These are phyloP conservation scores for Phytophthora ramorum DNA, from an alignment of 352 stramenopile species.

Conservation along the genomic window DNA sequence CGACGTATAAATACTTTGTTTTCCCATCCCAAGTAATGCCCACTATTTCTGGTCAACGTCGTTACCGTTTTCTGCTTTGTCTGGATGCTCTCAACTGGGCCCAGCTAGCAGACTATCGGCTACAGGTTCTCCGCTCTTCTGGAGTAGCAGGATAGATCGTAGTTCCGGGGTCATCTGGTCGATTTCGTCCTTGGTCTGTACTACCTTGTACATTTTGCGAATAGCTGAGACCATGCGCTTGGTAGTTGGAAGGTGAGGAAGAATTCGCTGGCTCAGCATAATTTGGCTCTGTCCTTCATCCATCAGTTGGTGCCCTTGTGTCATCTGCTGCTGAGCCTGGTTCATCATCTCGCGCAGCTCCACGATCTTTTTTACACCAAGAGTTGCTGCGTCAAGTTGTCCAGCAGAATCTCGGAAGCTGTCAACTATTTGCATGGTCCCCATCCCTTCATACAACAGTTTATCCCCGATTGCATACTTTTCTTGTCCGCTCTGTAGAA, in stretches of 20 bases:
- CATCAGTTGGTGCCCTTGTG: constrained; percentile 36
- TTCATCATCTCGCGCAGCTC: constrained; percentile 61
- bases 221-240: constrained; percentile 66
- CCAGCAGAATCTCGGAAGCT: constrained; percentile 51
- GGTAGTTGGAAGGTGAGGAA: constrained; percentile 64
- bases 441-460: constrained; percentile 49
- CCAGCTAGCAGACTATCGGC: constrained; percentile 11
- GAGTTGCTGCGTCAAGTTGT: constrained; percentile 59
- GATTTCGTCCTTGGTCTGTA: constrained; percentile 78
- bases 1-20: constrained; percentile 33
- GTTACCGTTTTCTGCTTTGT: constrained; percentile 10
- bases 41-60: constrained; percentile 33
- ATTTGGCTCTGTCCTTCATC: constrained; percentile 55
- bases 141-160: constrained; percentile 44
- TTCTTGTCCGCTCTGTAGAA: constrained; percentile 69
- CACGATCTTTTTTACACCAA: constrained; percentile 65
- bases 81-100: neutral
- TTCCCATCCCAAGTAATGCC: neutral
- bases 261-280: constrained; percentile 44
- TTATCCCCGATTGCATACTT: constrained; percentile 60
- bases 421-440: constrained; percentile 49
- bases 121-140: constrained; percentile 21
- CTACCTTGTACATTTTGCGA: constrained; percentile 61
- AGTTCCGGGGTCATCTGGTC: constrained; percentile 67
- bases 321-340: constrained; percentile 52